A percentile compares a stretch with the other conserved stretches of the same genome.
These are phyloP conservation scores for Phoenix dactylifera DNA, from an alignment of 176 grass and related monocot genomes.

Conservation along the genomic window DNA sequence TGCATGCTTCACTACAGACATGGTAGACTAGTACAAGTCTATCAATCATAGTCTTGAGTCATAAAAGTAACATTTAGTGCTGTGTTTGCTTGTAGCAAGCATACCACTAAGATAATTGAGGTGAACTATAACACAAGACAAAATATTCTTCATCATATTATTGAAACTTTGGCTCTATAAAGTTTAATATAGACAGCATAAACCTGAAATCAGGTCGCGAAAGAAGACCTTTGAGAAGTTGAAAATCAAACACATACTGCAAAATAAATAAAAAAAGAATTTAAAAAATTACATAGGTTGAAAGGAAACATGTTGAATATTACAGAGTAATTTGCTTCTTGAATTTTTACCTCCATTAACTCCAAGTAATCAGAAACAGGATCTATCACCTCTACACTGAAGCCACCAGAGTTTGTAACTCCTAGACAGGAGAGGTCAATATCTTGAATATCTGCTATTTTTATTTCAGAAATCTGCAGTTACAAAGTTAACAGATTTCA, in stretches of 20 bases:
- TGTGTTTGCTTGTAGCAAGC: no score
- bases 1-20: no score
- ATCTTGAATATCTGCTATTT: constrained; percentile 69
- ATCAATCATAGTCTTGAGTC: no score
- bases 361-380: constrained; percentile 91
- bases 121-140: no score
- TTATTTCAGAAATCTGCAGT: constrained; percentile 82
- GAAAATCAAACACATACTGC: constrained; percentile 86
- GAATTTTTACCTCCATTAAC: constrained; percentile 60
- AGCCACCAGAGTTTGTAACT: constrained; percentile 50
- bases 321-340: not conserved
- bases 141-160: no score
- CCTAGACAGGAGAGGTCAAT: constrained; percentile 61
- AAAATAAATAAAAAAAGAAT: constrained; percentile 16
- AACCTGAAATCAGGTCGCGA: constrained; percentile 85
- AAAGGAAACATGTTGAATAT: constrained; percentile 2
- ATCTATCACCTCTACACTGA: constrained; percentile 69
- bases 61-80: no score
- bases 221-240: constrained; percentile 75
- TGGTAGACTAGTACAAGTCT: no score
- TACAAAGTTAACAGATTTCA: constrained; percentile 10
- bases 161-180: no score
- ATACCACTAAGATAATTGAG: no score
- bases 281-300: constrained; percentile 2
- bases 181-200: not conserved